Percentiles rank a stretch among this genome's conserved stretches.
Conservation (phyloP, 331 rosid genomes). For the Malus hybrid region DNA sequence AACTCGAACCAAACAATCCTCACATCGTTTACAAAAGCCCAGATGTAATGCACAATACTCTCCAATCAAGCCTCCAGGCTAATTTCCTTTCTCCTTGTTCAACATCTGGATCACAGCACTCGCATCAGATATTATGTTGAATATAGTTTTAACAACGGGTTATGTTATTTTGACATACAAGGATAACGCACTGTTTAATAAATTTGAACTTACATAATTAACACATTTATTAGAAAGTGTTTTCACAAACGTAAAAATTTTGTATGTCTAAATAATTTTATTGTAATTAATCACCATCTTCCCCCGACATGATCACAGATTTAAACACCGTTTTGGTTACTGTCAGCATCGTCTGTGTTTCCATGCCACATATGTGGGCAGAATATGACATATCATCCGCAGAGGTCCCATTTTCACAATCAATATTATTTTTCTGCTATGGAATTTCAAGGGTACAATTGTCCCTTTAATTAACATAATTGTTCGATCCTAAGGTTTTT, state of each 20-base stretch:
- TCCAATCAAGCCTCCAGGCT: no score
- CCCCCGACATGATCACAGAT: slow-evolving; percentile 25
- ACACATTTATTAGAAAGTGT: no score
- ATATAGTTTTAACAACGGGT: no score
- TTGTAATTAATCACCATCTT: not conserved
- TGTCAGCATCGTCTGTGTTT: slow-evolving; percentile 16
- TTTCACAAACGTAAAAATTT: not conserved
- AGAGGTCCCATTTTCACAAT: slow-evolving; percentile 35
- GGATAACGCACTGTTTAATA: no score
- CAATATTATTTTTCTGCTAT: slow-evolving; percentile 8
- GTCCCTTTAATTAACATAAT: slow-evolving; percentile 10
- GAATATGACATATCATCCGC: slow-evolving; percentile 36
- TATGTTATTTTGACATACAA: no score
- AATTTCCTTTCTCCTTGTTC: no score
- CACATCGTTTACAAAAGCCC: no score
- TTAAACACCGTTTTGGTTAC: slow-evolving; percentile 7
- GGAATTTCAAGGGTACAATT: slow-evolving; percentile 1
- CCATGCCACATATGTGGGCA: slow-evolving; percentile 27
- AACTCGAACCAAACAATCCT: no score
- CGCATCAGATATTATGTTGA: no score
- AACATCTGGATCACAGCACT: no score
- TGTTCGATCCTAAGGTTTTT: not conserved
- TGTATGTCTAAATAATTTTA: not conserved
- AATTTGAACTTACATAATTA: not conserved
- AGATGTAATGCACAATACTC: no score